Base-by-base conservation (phyloP, 805 yeast species). In the Candida golubevii region DNA sequence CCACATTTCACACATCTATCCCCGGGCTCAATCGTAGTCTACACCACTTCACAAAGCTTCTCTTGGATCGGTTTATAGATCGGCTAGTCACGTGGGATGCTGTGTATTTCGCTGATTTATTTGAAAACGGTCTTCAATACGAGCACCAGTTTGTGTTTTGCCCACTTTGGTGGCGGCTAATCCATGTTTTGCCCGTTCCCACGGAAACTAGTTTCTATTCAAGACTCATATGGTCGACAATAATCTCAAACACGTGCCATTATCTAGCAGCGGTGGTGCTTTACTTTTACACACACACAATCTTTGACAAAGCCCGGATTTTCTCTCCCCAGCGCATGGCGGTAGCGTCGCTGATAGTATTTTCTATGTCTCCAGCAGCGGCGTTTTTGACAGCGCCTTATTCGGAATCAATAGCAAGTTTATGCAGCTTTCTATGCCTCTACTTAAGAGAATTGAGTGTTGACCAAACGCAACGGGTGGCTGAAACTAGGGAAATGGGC, bases 61-160 rank as follows among this genome's bases (percentile, higher is more conserved):
- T 42, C 27, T 28, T 58, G 23, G 36, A 42, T 27, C 35, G 54
- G n/a, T 38, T 80, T 1, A 57, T 79, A 41, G 70, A 76, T 41
- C 79, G 77, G 44, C 68, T 88, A 5, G 66, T 86, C 26, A 74
- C 82, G 4, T 91, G 98, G 98, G 99, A 91, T 61, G 74, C 83
- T 1, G 93, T 89, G 0, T 89, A 82, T 62, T 89, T 85, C 57
- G 61, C 77, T 12, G 79, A 81, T 36, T 60, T 82, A 44, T 78
- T 85, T 30, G 58, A 63, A 8, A 61, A 75, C 12, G 79, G 75
- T 0, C 61, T 65, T 12, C 60, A 66, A n/a, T 90, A 72, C 62
- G 98, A 91, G 63, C 96, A 91, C 61, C 95, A 89, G 63, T 85
- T 79, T 74, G 97, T 95, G 5, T 91, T 88, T 60, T 81, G 95